A percentile compares a stretch with the other conserved stretches of the same genome.
Conservation (phyloP, 306 rosid genomes). For the Begonia loranthoides region DNA sequence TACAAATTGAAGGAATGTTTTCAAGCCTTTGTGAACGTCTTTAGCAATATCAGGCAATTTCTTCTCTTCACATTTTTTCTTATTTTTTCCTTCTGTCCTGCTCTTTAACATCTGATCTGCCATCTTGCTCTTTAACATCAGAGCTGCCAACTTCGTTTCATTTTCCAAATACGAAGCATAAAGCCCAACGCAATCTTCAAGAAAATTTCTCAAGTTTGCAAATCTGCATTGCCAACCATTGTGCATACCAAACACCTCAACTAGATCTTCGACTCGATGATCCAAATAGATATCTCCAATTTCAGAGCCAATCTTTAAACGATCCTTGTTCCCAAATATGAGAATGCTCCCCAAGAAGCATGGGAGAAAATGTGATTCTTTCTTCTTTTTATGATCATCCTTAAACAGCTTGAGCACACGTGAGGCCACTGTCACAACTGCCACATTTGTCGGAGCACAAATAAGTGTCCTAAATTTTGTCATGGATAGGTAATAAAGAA, state of each 20-base stretch:
- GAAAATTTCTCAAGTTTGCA: slow-evolving; percentile 36
- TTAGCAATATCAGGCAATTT: slow-evolving; percentile 7
- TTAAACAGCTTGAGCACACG: slow-evolving; percentile 37
- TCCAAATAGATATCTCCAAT: slow-evolving; percentile 47
- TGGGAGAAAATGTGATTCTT: slow-evolving; percentile 12
- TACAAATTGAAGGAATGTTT: slow-evolving; percentile 41
- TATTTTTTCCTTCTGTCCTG: no score
- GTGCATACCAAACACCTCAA: slow-evolving; percentile 22
- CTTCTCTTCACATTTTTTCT: not conserved
- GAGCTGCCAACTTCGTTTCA: slow-evolving; percentile 15
- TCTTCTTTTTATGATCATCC: slow-evolving; percentile 9
- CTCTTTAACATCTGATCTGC: not conserved
- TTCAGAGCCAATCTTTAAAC: slow-evolving; percentile 40
- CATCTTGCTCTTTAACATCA: no score
- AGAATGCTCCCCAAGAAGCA: slow-evolving; percentile 43
- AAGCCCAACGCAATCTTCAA: slow-evolving; percentile 46
- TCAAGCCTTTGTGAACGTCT: slow-evolving; percentile 10
- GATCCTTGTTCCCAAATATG: slow-evolving; percentile 53
- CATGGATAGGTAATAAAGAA: slow-evolving; percentile 29
- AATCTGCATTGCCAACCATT: slow-evolving; percentile 47
- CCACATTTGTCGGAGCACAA: slow-evolving; percentile 76
- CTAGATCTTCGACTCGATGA: slow-evolving; percentile 37
- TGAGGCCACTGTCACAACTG: slow-evolving; percentile 49
- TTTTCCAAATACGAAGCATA: slow-evolving; percentile 42
- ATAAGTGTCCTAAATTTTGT: slow-evolving; percentile 37